Base-by-base conservation (phyloP, 2,329 filamentous ascomycete genomes). In the Cladophialophora psammophila region DNA sequence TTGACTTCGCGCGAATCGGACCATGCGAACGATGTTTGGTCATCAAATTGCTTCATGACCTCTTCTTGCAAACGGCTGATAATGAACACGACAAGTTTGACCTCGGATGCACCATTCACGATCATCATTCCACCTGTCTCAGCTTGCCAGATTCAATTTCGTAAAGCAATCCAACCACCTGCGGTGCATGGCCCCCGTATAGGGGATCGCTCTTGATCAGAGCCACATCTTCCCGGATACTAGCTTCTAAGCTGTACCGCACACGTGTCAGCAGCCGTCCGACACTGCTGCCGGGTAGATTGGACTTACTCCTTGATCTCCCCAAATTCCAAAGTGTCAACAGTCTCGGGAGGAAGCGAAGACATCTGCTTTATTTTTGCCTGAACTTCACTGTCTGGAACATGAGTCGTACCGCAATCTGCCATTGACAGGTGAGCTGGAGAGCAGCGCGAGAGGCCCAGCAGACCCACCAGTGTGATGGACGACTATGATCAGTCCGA, bases 341-440 rank as follows among this genome's bases (percentile, higher is more conserved):
- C 36, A 7, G 32, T 32, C 6, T 26, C 20, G 7, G 26, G 32
- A 10, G 54, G 54, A 20, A 57, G 18, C 7, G 26, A 35, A 10
- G 54, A 57, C 5, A 57, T 57, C 13, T 57, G 20, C 35, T 38
- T 35, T 26, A 57, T 36, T 18, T 31, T 57, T 10, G 20, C 54
- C n/a, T 31, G 54, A 12, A 57, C 54, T 38, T 57, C 54, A 13
- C 15, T 38, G n/a, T 57, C 54, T 3, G 9, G 54, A 18, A 57
- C 54, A 38, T 57, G 54, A 34, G 54, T 57, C 35, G 54, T 57
- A 31, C 54, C 54, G 54, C 54, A 57, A 57, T 57, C 54, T 57
- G 35, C 26, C 2, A 10, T 20, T 53, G 20, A 32, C 15, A 12
- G n/a, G 18, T 53, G 9, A 53, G 18, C 20, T 26, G 6, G 50